Evolutionary conservation across 495 filamentous ascomycete species (phyloP), one percentile per base, ranked within the genome.

Genomic region (Talaromyces trachyspermus): DNA sequence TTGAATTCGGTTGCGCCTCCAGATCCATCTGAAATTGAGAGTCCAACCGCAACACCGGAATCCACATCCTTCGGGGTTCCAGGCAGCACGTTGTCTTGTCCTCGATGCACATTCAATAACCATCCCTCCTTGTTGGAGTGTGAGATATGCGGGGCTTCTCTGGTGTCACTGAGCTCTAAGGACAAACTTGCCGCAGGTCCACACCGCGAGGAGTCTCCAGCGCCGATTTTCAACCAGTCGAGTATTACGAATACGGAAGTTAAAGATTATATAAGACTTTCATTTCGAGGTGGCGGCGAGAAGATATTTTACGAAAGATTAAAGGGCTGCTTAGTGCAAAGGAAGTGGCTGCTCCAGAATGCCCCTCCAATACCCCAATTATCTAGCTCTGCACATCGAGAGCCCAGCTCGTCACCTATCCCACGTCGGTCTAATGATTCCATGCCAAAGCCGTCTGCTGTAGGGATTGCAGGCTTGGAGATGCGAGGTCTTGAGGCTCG

Each of bases 391-490:
- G 57, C 52, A 22, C 43, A 50, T 30, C 22, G 22, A 32, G 37
- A 33, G 18, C 3, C 22, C 20, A 18, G 12, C 19, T 51, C 58
- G n/a, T 59, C 57, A 22, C 60, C 61, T 23, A 43, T 58, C 30
- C 57, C 48, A 42, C 14, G 25, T 24, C 20, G 40, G 7, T 43
- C 39, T 5, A 23, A 29, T 5, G 36, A 44, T 32, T 14, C 38
- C 9, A 50, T 39, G 24, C 55, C 67, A 29, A 74, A 77, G 20
- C 74, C 72, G 48, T 82, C 83, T 48, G 78, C 80, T 0, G 83
- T 84, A n/a, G 92, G 92, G 11, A 95, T 98, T 54, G 91, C 92
- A 1, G 89, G 89, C 2, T 75, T 98, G 5, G 94, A 98, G 57
- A 81, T 84, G 48, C 80, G 86, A 54, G 84, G 87, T 4, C 68